Conservation (phyloP, 2,329 filamentous ascomycete species). For the Diaporthe citrichinensis region DNA sequence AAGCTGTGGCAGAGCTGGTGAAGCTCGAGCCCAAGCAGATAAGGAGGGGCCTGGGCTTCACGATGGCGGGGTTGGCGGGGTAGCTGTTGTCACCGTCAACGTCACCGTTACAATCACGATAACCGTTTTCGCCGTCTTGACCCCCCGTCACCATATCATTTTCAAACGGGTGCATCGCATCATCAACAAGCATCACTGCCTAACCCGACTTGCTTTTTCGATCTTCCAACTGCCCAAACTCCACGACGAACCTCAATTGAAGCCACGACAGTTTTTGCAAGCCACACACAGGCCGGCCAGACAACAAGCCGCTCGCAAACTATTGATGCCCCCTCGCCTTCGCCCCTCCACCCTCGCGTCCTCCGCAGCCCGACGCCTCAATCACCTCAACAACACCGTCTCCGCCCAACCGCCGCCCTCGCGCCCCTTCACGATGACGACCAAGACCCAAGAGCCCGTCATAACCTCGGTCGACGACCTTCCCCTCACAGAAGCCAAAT, state of each 20-base stretch:
- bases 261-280: background rate
- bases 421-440: constrained; percentile 51
- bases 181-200: too few relatives aligned
- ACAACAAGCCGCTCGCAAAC: background rate
- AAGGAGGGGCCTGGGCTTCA: background rate
- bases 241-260: background rate
- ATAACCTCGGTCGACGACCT: constrained; percentile 64
- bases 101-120: constrained; percentile 8
- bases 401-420: background rate
- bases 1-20: background rate
- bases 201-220: too few relatives aligned
- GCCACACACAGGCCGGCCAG: background rate
- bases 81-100: constrained; percentile 11
- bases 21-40: background rate
- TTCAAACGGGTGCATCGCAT: background rate
- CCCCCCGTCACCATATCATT: background rate
- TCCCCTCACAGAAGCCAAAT: constrained; percentile 65
- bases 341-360: background rate
- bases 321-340: constrained; percentile 28
- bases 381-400: background rate
- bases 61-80: constrained; percentile 29
- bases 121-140: background rate
- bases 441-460: constrained; percentile 59
- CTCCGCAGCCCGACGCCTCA: constrained; percentile 34
- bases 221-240: background rate